A percentile compares a stretch with the other conserved stretches of the same genome.
phyloP scores from a whole-genome alignment of 805 yeast species.

The Sugiyamaella boreocaroliniensis region DNA sequence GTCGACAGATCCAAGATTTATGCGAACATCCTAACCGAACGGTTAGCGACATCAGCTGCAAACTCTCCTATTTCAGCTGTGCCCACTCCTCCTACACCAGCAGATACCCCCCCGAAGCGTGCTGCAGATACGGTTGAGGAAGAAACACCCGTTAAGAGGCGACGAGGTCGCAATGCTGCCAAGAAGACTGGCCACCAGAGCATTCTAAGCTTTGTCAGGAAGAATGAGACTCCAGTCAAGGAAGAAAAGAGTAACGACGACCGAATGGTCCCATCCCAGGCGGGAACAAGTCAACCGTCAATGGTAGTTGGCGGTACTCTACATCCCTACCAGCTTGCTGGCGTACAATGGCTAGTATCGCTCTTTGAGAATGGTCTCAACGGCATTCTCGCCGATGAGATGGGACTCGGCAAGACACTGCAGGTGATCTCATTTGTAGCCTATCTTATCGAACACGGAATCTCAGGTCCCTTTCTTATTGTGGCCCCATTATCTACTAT shows the following conservation, averaged over 20 bases:
- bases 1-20: constrained; percentile 86
- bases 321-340: constrained; percentile 83
- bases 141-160: not conserved
- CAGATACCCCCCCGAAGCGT: constrained; percentile 16
- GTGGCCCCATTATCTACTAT: constrained; percentile 95
- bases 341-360: constrained; percentile 84
- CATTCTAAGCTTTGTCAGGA: constrained; percentile 11
- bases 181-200: not conserved
- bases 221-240: constrained; percentile 1
- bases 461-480: constrained; percentile 98
- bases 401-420: constrained; percentile 92
- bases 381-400: constrained; percentile 94
- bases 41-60: constrained; percentile 35
- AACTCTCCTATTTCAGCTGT: not conserved
- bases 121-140: not conserved
- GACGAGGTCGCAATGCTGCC: constrained; percentile 4
- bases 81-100: constrained; percentile 3
- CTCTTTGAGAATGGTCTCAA: constrained; percentile 89
- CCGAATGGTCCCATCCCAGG: not conserved
- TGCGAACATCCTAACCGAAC: constrained; percentile 78
- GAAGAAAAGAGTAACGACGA: not conserved
- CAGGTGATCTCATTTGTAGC: constrained; percentile 84
- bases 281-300: constrained; percentile 42
- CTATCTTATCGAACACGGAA: constrained; percentile 82
- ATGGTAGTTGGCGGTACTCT: constrained; percentile 51